A percentile compares a stretch with the other conserved stretches of the same genome.
phyloP scores from a whole-genome alignment of 441 rosid species.

The Pelargonium citronellum region DNA sequence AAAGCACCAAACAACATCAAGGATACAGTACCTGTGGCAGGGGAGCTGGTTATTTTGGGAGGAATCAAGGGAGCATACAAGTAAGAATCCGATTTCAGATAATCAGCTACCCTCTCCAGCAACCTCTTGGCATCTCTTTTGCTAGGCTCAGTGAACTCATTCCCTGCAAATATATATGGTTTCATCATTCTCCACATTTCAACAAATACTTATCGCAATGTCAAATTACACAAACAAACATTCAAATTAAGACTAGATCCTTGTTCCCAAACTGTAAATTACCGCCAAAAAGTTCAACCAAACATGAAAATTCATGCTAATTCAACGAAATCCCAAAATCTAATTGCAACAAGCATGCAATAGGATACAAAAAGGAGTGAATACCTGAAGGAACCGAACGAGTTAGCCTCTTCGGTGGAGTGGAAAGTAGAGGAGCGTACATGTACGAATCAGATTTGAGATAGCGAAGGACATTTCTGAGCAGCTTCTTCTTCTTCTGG shows the following conservation, averaged over 20 bases:
- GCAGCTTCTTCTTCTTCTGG: neutral
- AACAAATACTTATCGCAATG: neutral
- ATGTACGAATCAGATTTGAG: slow-evolving; percentile 2
- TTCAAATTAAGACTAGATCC: neutral
- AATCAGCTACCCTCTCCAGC: slow-evolving; percentile 26
- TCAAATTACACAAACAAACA: neutral
- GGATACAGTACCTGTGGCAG: slow-evolving; percentile 31
- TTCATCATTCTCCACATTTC: neutral
- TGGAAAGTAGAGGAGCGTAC: neutral
- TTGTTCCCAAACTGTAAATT: no score
- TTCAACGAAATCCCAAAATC: no score
- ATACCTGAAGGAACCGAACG: neutral
- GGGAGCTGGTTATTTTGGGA: slow-evolving; percentile 16
- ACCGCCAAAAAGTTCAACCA: no score
- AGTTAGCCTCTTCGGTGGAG: neutral
- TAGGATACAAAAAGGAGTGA: neutral
- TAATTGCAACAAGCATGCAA: neutral
- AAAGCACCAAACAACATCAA: neutral
- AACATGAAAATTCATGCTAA: no score
- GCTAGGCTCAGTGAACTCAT: neutral
- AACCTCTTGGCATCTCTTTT: slow-evolving; percentile 16
- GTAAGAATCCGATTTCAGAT: slow-evolving; percentile 42
- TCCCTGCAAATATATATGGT: neutral
- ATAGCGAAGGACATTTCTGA: neutral
- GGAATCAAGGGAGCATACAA: slow-evolving; percentile 46